Percentiles rank a stretch among this genome's conserved stretches.
Conservation (phyloP, 2,329 filamentous ascomycete genomes). For the Ophiobolus disseminans region DNA sequence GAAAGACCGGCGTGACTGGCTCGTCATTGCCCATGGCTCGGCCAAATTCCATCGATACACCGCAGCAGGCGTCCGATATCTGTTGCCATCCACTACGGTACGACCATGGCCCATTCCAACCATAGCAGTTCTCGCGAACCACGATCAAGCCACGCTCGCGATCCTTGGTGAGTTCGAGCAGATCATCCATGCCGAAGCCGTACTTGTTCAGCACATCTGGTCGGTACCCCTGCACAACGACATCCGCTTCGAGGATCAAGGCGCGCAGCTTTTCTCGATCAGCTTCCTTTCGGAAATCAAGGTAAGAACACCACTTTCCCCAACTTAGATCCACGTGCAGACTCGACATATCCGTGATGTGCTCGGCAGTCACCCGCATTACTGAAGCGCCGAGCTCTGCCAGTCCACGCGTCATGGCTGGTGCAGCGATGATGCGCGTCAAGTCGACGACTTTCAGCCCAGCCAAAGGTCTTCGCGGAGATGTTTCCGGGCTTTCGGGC, state of each 20-base stretch:
- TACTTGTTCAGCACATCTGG: conserved; percentile 57
- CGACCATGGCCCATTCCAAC: conserved; percentile 58
- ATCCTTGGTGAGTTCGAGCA: conserved; percentile 52
- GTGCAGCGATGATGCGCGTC: conserved; percentile 58
- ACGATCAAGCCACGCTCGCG: conserved; percentile 56
- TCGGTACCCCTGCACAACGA: conserved; percentile 60
- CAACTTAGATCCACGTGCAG: conserved; percentile 58
- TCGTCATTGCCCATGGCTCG: conserved; percentile 56
- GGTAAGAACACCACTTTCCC: conserved; percentile 58
- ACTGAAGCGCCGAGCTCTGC: conserved; percentile 58
- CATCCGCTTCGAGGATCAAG: conserved; percentile 58
- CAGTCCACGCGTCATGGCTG: conserved; percentile 52
- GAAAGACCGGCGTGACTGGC: conserved; percentile 54
- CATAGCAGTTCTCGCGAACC: conserved; percentile 62
- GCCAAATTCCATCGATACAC: conserved; percentile 57
- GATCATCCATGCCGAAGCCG: conserved; percentile 53
- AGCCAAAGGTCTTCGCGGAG: conserved; percentile 51
- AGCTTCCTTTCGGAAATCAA: conserved; percentile 53
- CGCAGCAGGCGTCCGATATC: conserved; percentile 56
- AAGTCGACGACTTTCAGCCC: conserved; percentile 61
- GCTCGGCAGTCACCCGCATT: conserved; percentile 52
- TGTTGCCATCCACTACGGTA: conserved; percentile 62
- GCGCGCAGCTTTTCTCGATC: conserved; percentile 50
- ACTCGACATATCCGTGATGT: conserved; percentile 50
- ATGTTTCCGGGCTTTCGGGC: conserved; percentile 44